phyloP scores from a whole-genome alignment of 1,284 basidiomycete species.

The Rhodotorula mucilaginosa region DNA sequence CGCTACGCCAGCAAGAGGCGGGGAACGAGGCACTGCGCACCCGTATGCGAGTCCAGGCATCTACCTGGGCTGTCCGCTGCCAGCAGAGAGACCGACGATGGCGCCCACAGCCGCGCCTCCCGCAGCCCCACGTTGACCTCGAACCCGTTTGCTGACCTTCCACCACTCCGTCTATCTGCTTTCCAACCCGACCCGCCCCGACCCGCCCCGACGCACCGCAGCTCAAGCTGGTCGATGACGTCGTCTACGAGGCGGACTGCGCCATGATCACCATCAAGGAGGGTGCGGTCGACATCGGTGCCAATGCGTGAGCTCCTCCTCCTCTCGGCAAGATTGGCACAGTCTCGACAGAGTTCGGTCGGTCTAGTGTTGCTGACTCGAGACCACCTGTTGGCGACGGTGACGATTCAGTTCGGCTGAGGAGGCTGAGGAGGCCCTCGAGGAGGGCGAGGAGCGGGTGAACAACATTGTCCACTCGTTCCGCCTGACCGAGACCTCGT shows the following conservation, averaged over 20 bases:
- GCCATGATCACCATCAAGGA: constrained; percentile 68
- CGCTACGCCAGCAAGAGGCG: too few species aligned
- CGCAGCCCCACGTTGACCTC: not conserved
- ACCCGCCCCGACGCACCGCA: not conserved
- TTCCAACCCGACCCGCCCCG: too few species aligned
- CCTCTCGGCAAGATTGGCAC: too few species aligned
- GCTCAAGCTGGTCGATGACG: constrained; percentile 70
- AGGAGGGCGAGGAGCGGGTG: constrained; percentile 70
- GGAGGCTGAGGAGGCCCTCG: constrained; percentile 78
- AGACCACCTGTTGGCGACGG: too few species aligned
- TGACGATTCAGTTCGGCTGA: constrained; percentile 60
- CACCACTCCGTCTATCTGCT: not conserved
- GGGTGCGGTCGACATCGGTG: constrained; percentile 89
- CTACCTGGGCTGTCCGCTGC: not conserved
- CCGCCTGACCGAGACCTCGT: constrained; percentile 76
- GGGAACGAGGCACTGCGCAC: too few species aligned
- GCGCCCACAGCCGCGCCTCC: not conserved
- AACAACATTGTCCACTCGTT: constrained; percentile 94
- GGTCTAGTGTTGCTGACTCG: not conserved
- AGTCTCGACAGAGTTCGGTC: not conserved
- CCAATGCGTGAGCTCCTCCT: constrained; percentile 27
- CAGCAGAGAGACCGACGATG: not conserved
- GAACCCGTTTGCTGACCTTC: not conserved
- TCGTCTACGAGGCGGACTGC: constrained; percentile 90
- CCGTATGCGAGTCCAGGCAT: too few species aligned